Percentiles rank a stretch among this genome's conserved stretches.
Evolutionary conservation across 352 stramenopile species (phyloP).

Genomic region (Pythium sp.): DNA sequence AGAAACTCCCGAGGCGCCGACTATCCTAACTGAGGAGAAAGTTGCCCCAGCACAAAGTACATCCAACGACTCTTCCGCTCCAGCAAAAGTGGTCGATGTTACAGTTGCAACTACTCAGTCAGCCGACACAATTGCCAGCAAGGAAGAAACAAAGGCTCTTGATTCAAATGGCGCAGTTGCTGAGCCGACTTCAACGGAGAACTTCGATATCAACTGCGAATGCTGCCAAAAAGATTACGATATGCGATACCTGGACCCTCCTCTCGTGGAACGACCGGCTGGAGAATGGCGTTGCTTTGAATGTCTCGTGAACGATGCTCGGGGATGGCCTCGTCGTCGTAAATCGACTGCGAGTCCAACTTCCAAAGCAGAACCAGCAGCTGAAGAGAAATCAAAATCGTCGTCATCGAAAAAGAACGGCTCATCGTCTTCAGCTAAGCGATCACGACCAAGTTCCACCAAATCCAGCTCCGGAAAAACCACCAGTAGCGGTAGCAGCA

Average conservation of each 20-base stretch:
- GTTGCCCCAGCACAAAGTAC: neutral
- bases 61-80: neutral
- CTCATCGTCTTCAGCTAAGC: slow-evolving; percentile 42
- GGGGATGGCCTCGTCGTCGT: slow-evolving; percentile 69
- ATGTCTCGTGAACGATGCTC: slow-evolving; percentile 84
- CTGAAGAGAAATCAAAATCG: slow-evolving; percentile 11
- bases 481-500: slow-evolving; percentile 29
- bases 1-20: neutral
- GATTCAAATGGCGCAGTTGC: neutral
- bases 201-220: slow-evolving; percentile 78
- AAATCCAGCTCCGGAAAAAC: slow-evolving; percentile 47
- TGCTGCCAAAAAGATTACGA: slow-evolving; percentile 81
- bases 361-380: slow-evolving; percentile 15
- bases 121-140: neutral
- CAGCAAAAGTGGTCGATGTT: slow-evolving; percentile 8
- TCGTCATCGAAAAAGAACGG: slow-evolving; percentile 31
- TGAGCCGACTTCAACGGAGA: slow-evolving; percentile 23
- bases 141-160: slow-evolving; percentile 3
- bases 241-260: slow-evolving; percentile 81
- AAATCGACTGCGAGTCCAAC: slow-evolving; percentile 27
- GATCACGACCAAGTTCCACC: slow-evolving; percentile 28
- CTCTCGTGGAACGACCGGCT: slow-evolving; percentile 62
- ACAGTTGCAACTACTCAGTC: slow-evolving; percentile 21
- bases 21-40: neutral
- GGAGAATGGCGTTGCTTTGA: slow-evolving; percentile 88